Evolutionary conservation across 106 monocot species (phyloP).

Genomic region (Acorus gramineus): DNA sequence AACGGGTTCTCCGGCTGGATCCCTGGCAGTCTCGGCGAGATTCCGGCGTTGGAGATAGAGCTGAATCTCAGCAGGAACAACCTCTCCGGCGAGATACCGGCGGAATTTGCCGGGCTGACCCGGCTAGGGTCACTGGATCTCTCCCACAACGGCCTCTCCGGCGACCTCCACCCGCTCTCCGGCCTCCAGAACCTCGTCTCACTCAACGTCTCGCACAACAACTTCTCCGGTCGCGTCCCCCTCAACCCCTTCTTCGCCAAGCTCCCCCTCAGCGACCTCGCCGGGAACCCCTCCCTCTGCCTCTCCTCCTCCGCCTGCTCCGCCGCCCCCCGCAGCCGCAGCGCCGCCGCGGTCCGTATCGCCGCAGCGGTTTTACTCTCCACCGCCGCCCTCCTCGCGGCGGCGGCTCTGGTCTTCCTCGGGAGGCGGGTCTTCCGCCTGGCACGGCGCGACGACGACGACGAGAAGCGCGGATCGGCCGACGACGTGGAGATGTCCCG

Average conservation of each 20-base stretch:
- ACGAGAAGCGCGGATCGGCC: conserved; percentile 16
- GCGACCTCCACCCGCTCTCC: conserved; percentile 41
- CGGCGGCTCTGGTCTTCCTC: conserved; percentile 11
- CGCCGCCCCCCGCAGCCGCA: background rate
- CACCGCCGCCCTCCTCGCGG: conserved; percentile 17
- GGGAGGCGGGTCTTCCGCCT: background rate
- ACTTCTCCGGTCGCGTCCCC: conserved; percentile 63
- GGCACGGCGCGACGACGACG: background rate
- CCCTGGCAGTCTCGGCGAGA: conserved; percentile 46
- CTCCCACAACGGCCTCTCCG: conserved; percentile 72
- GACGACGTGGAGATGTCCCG: conserved; percentile 54
- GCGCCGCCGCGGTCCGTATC: conserved; percentile 20
- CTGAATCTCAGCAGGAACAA: conserved; percentile 66
- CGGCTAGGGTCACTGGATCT: conserved; percentile 64
- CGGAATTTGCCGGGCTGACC: conserved; percentile 44
- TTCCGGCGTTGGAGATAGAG: conserved; percentile 59
- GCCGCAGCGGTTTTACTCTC: conserved; percentile 52
- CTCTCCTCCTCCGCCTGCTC: conserved; percentile 25
- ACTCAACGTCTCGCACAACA: conserved; percentile 71
- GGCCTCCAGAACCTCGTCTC: conserved; percentile 71
- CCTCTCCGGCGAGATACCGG: conserved; percentile 55
- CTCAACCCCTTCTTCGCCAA: conserved; percentile 55
- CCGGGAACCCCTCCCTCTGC: conserved; percentile 55
- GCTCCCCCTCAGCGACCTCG: conserved; percentile 57
- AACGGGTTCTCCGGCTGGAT: conserved; percentile 49